phyloP scores from a whole-genome alignment of 2,329 filamentous ascomycete genomes.

The Stagonosporopsis rhizophila region DNA sequence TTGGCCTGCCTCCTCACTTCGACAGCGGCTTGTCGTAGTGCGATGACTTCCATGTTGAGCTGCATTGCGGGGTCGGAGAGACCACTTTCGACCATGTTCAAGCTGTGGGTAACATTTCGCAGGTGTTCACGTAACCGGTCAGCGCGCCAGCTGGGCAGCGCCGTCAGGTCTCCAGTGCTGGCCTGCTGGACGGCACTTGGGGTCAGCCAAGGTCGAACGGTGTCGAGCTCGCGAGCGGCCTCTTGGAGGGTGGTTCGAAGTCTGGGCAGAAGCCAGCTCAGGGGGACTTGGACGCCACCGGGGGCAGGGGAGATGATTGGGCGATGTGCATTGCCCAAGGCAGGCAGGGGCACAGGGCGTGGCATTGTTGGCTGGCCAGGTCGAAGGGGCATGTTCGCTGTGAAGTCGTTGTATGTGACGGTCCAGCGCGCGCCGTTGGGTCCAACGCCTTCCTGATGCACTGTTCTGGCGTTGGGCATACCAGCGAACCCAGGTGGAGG shows the following conservation, averaged over 20 bases:
- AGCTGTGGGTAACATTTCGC: slow-evolving; percentile 29
- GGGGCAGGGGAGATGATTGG: slow-evolving; percentile 21
- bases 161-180: slow-evolving; percentile 10
- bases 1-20: slow-evolving; percentile 37
- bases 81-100: slow-evolving; percentile 39
- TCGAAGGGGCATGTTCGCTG: slow-evolving; percentile 32
- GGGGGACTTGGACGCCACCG: slow-evolving; percentile 20
- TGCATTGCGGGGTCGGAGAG: slow-evolving; percentile 38
- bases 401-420: slow-evolving; percentile 59
- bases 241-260: slow-evolving; percentile 33
- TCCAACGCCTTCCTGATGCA: slow-evolving; percentile 58
- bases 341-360: slow-evolving; percentile 31
- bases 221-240: slow-evolving; percentile 44
- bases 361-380: slow-evolving; percentile 33
- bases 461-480: slow-evolving; percentile 47
- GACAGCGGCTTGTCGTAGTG: slow-evolving; percentile 37
- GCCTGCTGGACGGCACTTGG: slow-evolving; percentile 16
- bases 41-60: slow-evolving; percentile 38
- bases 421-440: slow-evolving; percentile 62
- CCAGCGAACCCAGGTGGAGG: slow-evolving; percentile 13
- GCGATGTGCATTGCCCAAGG: slow-evolving; percentile 27
- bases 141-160: slow-evolving; percentile 39
- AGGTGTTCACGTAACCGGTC: slow-evolving; percentile 39
- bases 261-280: slow-evolving; percentile 27
- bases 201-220: slow-evolving; percentile 32